Evolutionary conservation across 2,329 filamentous ascomycete species (phyloP), one percentile per base, ranked within the genome.

Genomic region (Botrytis elliptica): DNA sequence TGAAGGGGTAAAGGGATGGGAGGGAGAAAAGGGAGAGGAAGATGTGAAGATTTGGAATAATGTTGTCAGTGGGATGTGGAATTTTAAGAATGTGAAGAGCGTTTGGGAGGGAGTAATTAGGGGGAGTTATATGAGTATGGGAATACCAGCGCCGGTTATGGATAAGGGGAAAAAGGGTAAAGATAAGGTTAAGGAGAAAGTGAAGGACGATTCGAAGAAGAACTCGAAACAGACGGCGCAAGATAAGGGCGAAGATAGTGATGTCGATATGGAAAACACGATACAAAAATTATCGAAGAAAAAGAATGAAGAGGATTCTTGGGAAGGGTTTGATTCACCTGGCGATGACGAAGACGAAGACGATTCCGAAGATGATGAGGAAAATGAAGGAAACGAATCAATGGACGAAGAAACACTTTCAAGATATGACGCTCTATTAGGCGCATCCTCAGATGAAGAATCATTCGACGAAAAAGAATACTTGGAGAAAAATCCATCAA

Each of bases 51-150:
- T 70, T 75, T 79, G 75, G 70, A 76, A 71, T 82, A 89, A 89
- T 81, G 86, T 89, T n/a, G 81, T 83, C 72, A 87, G 86, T 74
- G 82, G 88, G 69, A 78, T 89, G 76, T 87, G 84, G 77, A 88
- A 88, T 78, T 85, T 86, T 71, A 85, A 85, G 73, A 83, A 83
- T 12, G 86, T 88, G 44, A 87, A 85, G 79, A 84, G 86, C 74
- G 84, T 82, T 4, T 80, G 88, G 74, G 82, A 82, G 52, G 80
- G 83, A 70, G 79, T 83, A 18, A 76, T 82, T 40, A 76, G 74
- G 14, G 77, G 76, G 33, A 78, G 81, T 73, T 80, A 80, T 77
- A 72, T 75, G 70, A 76, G 77, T 36, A 77, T 81, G 71, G 78
- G 78, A 18, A 79, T 82, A 55, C 77, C 79, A 22, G 75, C 76